phyloP scores from a whole-genome alignment of 495 filamentous ascomycete species.

The Collariella sp. region DNA sequence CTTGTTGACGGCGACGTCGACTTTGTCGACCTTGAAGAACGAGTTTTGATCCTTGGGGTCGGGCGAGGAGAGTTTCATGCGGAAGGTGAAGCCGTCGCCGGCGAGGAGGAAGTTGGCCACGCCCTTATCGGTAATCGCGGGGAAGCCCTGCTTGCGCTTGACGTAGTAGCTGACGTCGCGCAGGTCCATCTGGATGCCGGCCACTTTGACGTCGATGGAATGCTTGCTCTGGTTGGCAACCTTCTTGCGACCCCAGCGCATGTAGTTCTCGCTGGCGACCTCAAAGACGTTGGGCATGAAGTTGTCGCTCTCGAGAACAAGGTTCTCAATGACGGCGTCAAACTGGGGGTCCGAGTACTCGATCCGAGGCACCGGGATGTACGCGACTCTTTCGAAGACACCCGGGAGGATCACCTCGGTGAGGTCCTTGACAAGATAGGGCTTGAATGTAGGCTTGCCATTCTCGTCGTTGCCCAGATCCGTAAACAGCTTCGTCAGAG shows the following conservation, averaged over 20 bases:
- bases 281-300: constrained; percentile 93
- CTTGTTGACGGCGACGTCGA: constrained; percentile 74
- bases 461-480: constrained; percentile 72
- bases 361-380: constrained; percentile 88
- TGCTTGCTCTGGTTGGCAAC: constrained; percentile 65
- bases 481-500: constrained; percentile 76
- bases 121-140: constrained; percentile 78
- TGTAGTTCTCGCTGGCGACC: constrained; percentile 87
- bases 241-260: constrained; percentile 87
- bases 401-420: constrained; percentile 78
- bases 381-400: constrained; percentile 78
- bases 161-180: constrained; percentile 90
- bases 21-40: constrained; percentile 91
- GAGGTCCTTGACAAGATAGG: constrained; percentile 81
- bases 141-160: constrained; percentile 94
- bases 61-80: constrained; percentile 76
- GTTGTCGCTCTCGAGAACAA: constrained; percentile 93
- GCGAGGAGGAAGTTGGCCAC: constrained; percentile 85
- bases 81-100: constrained; percentile 84
- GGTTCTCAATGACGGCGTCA: constrained; percentile 87
- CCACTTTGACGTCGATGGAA: constrained; percentile 73
- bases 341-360: constrained; percentile 81
- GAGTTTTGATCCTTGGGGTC: constrained; percentile 66
- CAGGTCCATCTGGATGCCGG: constrained; percentile 82
- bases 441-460: constrained; percentile 85